phyloP scores from a whole-genome alignment of 2,329 filamentous ascomycete species.

The Didymella arachidicola region DNA sequence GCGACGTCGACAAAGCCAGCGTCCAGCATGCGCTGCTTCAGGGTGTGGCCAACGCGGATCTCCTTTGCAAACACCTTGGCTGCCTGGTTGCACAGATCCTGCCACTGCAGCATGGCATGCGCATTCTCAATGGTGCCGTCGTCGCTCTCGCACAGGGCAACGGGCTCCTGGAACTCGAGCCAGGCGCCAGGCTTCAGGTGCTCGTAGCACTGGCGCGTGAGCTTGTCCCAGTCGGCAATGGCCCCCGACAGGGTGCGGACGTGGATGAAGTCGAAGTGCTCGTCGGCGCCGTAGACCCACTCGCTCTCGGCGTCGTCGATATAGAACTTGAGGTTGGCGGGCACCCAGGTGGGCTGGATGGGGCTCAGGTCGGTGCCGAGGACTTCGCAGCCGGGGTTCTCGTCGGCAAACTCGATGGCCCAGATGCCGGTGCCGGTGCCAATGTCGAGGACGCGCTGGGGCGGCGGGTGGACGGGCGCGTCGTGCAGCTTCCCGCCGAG shows the following conservation, averaged over 20 bases:
- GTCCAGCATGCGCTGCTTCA: slow-evolving; percentile 40
- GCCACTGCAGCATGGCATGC: slow-evolving; percentile 37
- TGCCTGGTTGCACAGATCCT: slow-evolving; percentile 41
- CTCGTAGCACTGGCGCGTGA: slow-evolving; percentile 37
- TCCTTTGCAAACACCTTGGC: slow-evolving; percentile 39
- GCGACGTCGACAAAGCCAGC: slow-evolving; percentile 46
- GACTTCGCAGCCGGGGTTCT: slow-evolving; percentile 45
- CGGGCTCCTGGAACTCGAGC: slow-evolving; percentile 49
- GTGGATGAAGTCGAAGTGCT: slow-evolving; percentile 50
- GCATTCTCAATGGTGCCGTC: slow-evolving; percentile 41
- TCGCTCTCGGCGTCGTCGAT: slow-evolving; percentile 53
- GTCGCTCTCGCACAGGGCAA: slow-evolving; percentile 43
- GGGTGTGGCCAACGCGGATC: slow-evolving; percentile 31
- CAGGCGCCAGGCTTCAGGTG: slow-evolving; percentile 45
- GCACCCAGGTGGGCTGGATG: slow-evolving; percentile 51
- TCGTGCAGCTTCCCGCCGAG: slow-evolving; percentile 49
- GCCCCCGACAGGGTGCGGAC: slow-evolving; percentile 40
- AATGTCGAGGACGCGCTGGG: slow-evolving; percentile 45
- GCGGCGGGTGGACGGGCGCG: slow-evolving; percentile 36
- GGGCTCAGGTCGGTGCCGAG: slow-evolving; percentile 49
- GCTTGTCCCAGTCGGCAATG: slow-evolving; percentile 46
- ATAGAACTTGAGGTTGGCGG: slow-evolving; percentile 53
- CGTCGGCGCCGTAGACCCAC: slow-evolving; percentile 46
- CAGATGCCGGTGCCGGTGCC: slow-evolving; percentile 54
- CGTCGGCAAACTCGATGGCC: slow-evolving; percentile 51